These are phyloP conservation scores for Combretum micranthum DNA, from an alignment of 345 rosid species.

Conservation along the genomic window DNA sequence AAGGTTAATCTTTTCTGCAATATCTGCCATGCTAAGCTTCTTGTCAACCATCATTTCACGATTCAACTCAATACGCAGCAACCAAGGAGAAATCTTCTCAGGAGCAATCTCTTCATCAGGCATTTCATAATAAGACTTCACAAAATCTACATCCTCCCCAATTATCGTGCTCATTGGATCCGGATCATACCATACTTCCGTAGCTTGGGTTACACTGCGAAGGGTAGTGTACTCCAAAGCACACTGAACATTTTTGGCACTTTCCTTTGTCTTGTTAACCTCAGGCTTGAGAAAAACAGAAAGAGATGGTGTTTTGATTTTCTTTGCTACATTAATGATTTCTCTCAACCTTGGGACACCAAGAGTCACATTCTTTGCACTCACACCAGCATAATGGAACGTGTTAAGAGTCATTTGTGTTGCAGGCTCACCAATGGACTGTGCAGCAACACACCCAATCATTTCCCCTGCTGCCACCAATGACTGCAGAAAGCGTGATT, in stretches of 20 bases:
- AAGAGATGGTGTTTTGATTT: conserved; percentile 91
- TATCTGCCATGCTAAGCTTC: conserved; percentile 92
- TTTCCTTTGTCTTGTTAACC: conserved; percentile 73
- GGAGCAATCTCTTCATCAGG: conserved; percentile 96
- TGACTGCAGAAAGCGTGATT: conserved; percentile 85
- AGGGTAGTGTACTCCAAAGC: conserved; percentile 96
- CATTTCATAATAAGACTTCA: conserved; percentile 93
- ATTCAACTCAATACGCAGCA: conserved; percentile 92
- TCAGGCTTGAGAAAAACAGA: conserved; percentile 75
- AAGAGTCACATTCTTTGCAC: conserved; percentile 98
- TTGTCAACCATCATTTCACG: conserved; percentile 99
- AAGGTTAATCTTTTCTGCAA: conserved; percentile 90
- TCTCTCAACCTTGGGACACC: conserved; percentile 98
- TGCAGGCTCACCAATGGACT: conserved; percentile 99
- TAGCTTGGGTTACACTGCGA: conserved; percentile 90
- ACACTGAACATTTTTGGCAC: conserved; percentile 93
- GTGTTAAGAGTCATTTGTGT: conserved; percentile 99
- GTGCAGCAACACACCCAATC: conserved; percentile 99
- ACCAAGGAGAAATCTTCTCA: conserved; percentile 94
- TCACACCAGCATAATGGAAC: conserved; percentile 98
- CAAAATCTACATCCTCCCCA: conserved; percentile 89
- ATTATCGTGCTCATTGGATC: conserved; percentile 90
- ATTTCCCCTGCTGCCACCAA: conserved; percentile 95
- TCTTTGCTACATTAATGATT: conserved; percentile 91
- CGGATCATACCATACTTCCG: conserved; percentile 98